Evolutionary conservation across 345 rosid genomes (phyloP), one percentile per base, ranked within the genome.

Genomic region (Moringa oleifera): DNA sequence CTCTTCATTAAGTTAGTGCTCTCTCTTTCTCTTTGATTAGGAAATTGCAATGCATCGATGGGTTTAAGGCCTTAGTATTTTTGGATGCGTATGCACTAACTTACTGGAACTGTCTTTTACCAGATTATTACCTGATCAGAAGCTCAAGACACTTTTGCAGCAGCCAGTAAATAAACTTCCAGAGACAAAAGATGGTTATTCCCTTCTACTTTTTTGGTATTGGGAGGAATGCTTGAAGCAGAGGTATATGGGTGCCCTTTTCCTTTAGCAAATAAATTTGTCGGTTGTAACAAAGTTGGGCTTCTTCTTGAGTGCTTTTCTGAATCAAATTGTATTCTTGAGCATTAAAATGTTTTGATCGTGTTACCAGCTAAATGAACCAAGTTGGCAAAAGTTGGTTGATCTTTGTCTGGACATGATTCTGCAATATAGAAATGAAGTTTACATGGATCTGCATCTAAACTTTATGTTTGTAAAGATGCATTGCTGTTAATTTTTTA

Each of bases 221-320:
- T 94, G 94, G 86, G 99, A 94, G 75, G 99, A 94, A n/a, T 83
- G 95, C 78, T 75, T 94, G 70, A 94, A 88, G 83, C 89, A 81
- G 69, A 90, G 97, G 99, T 94, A 68, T 65, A 52, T 16, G 25
- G 25, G 52, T 13, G 47, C 56, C 18, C 46, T 37, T 37, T 28
- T 25, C 53, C 25, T 56, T 51, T 51, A 10, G 54, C 54, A 51
- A 12, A 51, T 41, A 5, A 11, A 33, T 33, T n/a, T 33, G 37
- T 33, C 11, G 37, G 37, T 33, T n/a, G n/a, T n/a, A n/a, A 11
- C 37, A 33, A 33, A 47, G 23, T 33, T 61, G 20, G 37, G 9
- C 20, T 55, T 61, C 50, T 22, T 68, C 62, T 25, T 31, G 18
- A 11, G 5, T 33, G 11, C 37, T 33, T n/a, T 11, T 33, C 37